Conservation (phyloP, 768 basidiomycete genomes). For the Coprinopsis cinerea region DNA sequence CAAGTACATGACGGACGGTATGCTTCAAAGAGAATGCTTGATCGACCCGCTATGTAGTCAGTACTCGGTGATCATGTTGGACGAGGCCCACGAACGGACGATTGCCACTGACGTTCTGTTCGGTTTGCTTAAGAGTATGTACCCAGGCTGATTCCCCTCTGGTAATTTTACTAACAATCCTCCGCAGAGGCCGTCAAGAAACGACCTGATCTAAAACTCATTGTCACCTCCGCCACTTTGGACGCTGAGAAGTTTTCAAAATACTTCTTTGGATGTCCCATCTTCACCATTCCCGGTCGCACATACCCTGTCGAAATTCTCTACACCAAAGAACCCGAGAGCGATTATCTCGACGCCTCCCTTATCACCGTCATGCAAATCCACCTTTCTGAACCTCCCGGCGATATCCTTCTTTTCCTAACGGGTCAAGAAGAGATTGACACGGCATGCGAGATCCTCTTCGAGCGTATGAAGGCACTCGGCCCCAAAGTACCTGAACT, state of each 20-base stretch:
- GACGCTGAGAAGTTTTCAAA: constrained; percentile 99
- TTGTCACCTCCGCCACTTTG: constrained; percentile 97
- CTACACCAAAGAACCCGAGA: constrained; percentile 99
- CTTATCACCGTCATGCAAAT: constrained; percentile 99
- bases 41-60: constrained; percentile 91
- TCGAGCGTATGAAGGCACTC: constrained; percentile 97
- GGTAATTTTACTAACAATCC: constrained; percentile 13
- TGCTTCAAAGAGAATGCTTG: constrained; percentile 95
- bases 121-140: constrained; percentile 84
- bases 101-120: constrained; percentile 99
- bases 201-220: constrained; percentile 92
- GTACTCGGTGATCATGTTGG: constrained; percentile 96
- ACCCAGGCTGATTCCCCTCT: not conserved
- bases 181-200: constrained; percentile 85
- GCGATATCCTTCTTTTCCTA: constrained; percentile 93
- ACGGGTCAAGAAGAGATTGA: constrained; percentile 99
- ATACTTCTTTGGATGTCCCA: constrained; percentile 98
- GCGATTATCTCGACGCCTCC: constrained; percentile 95
- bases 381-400: constrained; percentile 95
- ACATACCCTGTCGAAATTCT: constrained; percentile 97
- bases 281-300: constrained; percentile 99
- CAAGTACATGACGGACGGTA: constrained; percentile 99
- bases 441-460: constrained; percentile 94
- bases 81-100: constrained; percentile 98
- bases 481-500: constrained; percentile 99